Evolutionary conservation across 352 stramenopile genomes (phyloP).

Genomic region (Phytophthora capsici): DNA sequence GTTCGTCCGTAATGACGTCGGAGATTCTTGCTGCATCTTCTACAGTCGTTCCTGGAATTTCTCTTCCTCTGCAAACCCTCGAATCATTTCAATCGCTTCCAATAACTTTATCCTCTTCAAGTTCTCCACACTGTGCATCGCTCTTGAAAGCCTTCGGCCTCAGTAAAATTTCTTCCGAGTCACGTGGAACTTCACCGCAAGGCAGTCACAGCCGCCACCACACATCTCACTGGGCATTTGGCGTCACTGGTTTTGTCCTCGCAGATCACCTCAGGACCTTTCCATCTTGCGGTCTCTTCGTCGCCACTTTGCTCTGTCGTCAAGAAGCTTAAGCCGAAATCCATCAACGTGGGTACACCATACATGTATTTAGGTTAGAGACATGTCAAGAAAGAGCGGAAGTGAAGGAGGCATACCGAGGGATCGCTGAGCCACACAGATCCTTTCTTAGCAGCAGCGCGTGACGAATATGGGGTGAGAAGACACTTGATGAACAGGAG

Average conservation of each 20-base stretch:
- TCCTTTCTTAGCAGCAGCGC: constrained; percentile 43
- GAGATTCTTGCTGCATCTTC: background rate
- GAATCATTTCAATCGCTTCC: background rate
- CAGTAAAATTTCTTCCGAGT: background rate
- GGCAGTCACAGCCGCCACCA: background rate
- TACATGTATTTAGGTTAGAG: too few relatives aligned
- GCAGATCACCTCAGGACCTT: background rate
- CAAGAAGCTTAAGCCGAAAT: background rate
- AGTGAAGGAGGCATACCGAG: too few relatives aligned
- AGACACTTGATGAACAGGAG: constrained; percentile 1
- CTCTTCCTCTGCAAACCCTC: background rate
- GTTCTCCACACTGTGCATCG: background rate
- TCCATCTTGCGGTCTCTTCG: background rate
- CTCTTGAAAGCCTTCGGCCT: background rate
- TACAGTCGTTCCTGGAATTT: background rate
- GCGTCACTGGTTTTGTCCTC: background rate
- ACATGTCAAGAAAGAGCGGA: background rate
- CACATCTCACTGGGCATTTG: background rate
- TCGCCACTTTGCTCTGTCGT: background rate
- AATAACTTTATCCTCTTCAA: background rate
- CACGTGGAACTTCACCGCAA: background rate
- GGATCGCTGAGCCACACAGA: constrained; percentile 54
- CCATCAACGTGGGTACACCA: background rate
- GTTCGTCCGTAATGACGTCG: too few relatives aligned
- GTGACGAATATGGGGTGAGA: background rate